phyloP scores from a whole-genome alignment of 106 monocot species.

The Chionographis japonica region DNA sequence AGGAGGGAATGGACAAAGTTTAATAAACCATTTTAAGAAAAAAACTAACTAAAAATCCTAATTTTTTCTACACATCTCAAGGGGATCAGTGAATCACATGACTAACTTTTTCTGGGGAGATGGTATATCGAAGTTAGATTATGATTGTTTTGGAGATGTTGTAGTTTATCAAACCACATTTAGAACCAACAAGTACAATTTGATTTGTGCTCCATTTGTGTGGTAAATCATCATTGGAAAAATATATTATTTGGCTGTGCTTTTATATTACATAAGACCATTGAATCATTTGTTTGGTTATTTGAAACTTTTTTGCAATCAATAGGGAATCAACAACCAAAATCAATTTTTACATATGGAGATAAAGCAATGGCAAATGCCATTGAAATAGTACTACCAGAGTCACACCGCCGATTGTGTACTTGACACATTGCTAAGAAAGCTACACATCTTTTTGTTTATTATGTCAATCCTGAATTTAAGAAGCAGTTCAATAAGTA shows the following conservation, averaged over 20 bases:
- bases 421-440: slow-evolving; percentile 14
- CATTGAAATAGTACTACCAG: slow-evolving; percentile 20
- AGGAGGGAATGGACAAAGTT: slow-evolving; percentile 8
- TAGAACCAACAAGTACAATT: slow-evolving; percentile 21
- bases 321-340: slow-evolving; percentile 16
- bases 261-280: slow-evolving; percentile 19
- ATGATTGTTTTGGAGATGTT: slow-evolving; percentile 26
- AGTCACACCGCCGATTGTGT: slow-evolving; percentile 14
- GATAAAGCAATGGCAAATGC: slow-evolving; percentile 20
- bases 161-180: no score
- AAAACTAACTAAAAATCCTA: slow-evolving; percentile 13
- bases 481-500: slow-evolving; percentile 20
- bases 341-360: slow-evolving; percentile 20
- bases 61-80: slow-evolving; percentile 19
- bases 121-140: slow-evolving; percentile 16
- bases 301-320: slow-evolving; percentile 24
- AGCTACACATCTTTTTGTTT: slow-evolving; percentile 3
- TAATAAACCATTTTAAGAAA: slow-evolving; percentile 13
- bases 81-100: slow-evolving; percentile 10
- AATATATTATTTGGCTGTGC: slow-evolving; percentile 26
- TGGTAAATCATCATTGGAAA: slow-evolving; percentile 31
- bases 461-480: slow-evolving; percentile 9
- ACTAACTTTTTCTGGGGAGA: slow-evolving; percentile 24
- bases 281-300: slow-evolving; percentile 16
- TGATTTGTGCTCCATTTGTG: slow-evolving; percentile 24